These are phyloP conservation scores for Talaromyces islandicus DNA, from an alignment of 2,329 filamentous ascomycete species.

Conservation along the genomic window DNA sequence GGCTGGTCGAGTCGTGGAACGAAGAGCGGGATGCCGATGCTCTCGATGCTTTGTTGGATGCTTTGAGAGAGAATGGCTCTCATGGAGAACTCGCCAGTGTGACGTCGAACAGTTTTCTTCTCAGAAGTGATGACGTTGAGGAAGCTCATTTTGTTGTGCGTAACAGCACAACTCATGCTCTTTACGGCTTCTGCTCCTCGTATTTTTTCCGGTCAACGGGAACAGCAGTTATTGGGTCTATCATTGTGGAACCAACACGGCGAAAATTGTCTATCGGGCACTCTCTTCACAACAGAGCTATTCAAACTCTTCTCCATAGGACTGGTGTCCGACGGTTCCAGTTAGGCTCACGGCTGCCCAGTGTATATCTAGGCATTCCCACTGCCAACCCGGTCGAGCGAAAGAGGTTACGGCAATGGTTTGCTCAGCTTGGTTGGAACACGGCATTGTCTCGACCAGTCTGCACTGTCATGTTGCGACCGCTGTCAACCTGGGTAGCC, in stretches of 20 bases:
- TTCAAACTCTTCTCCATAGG: conserved; percentile 66
- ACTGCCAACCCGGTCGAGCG: conserved; percentile 56
- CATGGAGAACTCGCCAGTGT: conserved; percentile 64
- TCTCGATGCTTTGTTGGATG: conserved; percentile 67
- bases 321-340: conserved; percentile 73
- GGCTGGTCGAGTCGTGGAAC: conserved; percentile 87
- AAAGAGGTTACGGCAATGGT: conserved; percentile 68
- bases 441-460: conserved; percentile 57
- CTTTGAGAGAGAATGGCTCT: conserved; percentile 56
- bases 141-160: conserved; percentile 88
- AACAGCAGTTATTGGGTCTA: conserved; percentile 70
- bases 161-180: conserved; percentile 82
- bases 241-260: conserved; percentile 85
- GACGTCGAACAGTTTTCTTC: conserved; percentile 67
- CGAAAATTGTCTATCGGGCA: conserved; percentile 85
- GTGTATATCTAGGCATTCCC: conserved; percentile 81
- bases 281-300: conserved; percentile 78
- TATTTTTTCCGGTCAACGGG: conserved; percentile 68
- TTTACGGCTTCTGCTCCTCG: conserved; percentile 89
- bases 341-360: conserved; percentile 72
- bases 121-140: conserved; percentile 63
- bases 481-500: conserved; percentile 66
- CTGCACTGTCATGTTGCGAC: conserved; percentile 67
- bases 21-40: conserved; percentile 68
- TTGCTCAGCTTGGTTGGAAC: conserved; percentile 86